Evolutionary conservation across 768 basidiomycete genomes (phyloP).

Genomic region (Leccinum boreale): DNA sequence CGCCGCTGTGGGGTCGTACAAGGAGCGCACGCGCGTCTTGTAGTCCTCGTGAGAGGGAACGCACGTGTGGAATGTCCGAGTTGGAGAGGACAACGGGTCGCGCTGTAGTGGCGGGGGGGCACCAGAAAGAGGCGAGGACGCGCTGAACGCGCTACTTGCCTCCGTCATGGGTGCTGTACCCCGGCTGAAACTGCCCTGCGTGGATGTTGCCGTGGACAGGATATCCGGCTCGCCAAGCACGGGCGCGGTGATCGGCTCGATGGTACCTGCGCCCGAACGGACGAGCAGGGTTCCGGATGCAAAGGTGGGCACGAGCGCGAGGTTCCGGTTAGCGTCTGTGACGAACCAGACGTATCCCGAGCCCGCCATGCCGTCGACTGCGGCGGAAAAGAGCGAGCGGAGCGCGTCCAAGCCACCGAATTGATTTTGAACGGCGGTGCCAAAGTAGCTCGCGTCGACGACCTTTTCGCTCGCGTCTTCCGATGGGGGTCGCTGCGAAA

Average conservation of each 20-base stretch:
- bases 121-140: slow-evolving; percentile 45
- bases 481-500: slow-evolving; percentile 30
- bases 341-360: slow-evolving; percentile 90
- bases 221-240: slow-evolving; percentile 28
- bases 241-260: slow-evolving; percentile 21
- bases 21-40: slow-evolving; percentile 21
- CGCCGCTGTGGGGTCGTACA: slow-evolving; percentile 20
- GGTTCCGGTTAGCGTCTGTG: slow-evolving; percentile 53
- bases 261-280: slow-evolving; percentile 46
- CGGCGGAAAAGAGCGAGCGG: slow-evolving; percentile 73
- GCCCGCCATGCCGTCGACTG: slow-evolving; percentile 73
- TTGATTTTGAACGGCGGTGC: slow-evolving; percentile 30
- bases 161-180: slow-evolving; percentile 22
- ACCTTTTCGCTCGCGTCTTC: slow-evolving; percentile 17
- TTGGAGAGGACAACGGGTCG: slow-evolving; percentile 27
- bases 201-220: not conserved
- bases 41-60: slow-evolving; percentile 4
- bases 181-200: not conserved
- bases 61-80: slow-evolving; percentile 30
- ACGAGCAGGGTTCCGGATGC: slow-evolving; percentile 87
- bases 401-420: slow-evolving; percentile 67
- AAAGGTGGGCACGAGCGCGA: slow-evolving; percentile 81
- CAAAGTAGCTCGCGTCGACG: slow-evolving; percentile 17
- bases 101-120: slow-evolving; percentile 29
- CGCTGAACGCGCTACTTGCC: slow-evolving; percentile 33